These are phyloP conservation scores for Rhodomyrtus psidioides DNA, from an alignment of 441 rosid genomes.

Conservation along the genomic window DNA sequence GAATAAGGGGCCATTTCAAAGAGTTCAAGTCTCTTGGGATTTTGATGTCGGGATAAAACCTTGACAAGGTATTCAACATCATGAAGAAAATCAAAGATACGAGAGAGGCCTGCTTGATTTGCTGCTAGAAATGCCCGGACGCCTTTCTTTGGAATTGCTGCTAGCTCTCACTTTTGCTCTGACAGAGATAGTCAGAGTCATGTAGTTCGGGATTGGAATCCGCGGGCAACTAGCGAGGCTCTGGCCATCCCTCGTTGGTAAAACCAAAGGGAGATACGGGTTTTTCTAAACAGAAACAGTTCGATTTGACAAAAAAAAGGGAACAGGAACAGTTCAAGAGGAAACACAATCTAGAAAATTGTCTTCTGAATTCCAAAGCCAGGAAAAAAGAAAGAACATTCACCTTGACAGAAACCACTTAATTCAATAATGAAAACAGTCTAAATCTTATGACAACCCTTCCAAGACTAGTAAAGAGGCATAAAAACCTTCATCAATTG, in stretches of 20 bases:
- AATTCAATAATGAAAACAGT: background rate
- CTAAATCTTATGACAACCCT: background rate
- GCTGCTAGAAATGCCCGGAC: constrained; percentile 52
- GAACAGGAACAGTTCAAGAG: background rate
- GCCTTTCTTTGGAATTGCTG: constrained; percentile 68
- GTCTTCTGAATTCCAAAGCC: background rate
- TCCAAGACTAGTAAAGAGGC: background rate
- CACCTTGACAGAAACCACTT: background rate
- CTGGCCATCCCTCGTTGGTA: constrained; percentile 57
- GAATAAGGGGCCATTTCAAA: background rate
- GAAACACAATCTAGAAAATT: background rate
- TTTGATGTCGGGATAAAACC: background rate
- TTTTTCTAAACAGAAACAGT: constrained; percentile 5
- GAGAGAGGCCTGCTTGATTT: constrained; percentile 62
- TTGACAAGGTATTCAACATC: background rate
- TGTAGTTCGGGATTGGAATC: constrained; percentile 73
- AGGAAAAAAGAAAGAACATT: background rate
- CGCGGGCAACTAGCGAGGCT: constrained; percentile 87
- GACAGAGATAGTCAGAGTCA: constrained; percentile 75
- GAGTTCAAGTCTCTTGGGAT: background rate
- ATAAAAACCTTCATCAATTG: background rate
- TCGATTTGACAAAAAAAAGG: background rate
- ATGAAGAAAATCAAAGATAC: constrained; percentile 20
- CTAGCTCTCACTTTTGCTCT: constrained; percentile 58
- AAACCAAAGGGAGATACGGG: constrained; percentile 50